Evolutionary conservation across 306 rosid species (phyloP).

Genomic region (Medicago arabica): DNA sequence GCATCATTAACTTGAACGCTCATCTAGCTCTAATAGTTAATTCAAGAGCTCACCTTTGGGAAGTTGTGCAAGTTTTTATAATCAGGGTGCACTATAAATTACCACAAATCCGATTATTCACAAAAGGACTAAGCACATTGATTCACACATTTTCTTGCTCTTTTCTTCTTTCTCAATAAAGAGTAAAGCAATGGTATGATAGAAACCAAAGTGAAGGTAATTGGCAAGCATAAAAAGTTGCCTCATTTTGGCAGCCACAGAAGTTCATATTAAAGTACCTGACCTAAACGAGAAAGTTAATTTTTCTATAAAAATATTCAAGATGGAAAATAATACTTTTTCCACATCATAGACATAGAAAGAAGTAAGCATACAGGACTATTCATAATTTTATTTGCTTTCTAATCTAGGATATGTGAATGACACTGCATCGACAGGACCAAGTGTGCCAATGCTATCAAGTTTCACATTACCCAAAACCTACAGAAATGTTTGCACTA

Average conservation of each 20-base stretch:
- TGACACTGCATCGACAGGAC: not conserved
- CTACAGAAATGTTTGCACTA: not conserved
- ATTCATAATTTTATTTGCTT: not conserved
- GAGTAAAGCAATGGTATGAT: not conserved
- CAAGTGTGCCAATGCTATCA: not conserved
- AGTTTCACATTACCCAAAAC: not conserved
- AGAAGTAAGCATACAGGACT: not conserved
- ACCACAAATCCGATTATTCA: not conserved
- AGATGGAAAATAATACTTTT: not conserved
- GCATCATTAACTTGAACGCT: not conserved
- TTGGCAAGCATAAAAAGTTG: not conserved
- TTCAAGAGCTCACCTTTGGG: not conserved
- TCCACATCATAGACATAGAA: constrained; percentile 1
- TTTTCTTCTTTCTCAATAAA: not conserved
- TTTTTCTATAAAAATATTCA: not conserved
- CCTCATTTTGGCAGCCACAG: not conserved
- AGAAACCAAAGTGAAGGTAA: not conserved
- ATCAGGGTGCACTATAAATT: not conserved
- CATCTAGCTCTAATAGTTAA: not conserved
- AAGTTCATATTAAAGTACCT: not conserved
- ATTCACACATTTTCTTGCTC: not conserved
- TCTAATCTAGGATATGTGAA: constrained; percentile 17
- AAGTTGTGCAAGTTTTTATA: not conserved
- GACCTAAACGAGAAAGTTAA: not conserved
- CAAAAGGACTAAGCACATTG: not conserved